Evolutionary conservation across 192 early-diverging fungal species (phyloP).

Genomic region (Chytriomyces confervae): DNA sequence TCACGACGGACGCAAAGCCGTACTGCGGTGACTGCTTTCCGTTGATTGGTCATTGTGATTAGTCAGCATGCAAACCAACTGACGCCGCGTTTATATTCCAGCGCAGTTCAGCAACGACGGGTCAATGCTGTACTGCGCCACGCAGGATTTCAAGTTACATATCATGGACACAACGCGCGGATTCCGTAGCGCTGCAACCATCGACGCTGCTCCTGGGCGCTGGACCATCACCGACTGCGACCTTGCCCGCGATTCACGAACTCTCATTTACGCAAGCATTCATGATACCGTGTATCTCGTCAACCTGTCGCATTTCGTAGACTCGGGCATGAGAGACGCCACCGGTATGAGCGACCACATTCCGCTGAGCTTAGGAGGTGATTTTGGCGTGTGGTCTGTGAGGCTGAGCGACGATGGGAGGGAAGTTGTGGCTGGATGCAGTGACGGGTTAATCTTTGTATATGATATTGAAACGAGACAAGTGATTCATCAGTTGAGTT

Average conservation of each 20-base stretch:
- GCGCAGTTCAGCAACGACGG: background rate
- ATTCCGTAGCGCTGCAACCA: conserved; percentile 43
- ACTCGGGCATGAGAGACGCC: background rate
- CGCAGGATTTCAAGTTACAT: conserved; percentile 64
- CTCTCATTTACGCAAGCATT: conserved; percentile 68
- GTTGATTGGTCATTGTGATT: too few relatives aligned
- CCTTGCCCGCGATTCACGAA: conserved; percentile 35
- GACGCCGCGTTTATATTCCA: too few relatives aligned
- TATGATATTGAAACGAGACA: conserved; percentile 63
- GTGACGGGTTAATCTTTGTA: conserved; percentile 44
- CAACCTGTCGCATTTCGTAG: background rate
- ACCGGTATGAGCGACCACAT: background rate
- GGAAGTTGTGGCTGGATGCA: conserved; percentile 68
- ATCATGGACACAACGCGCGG: conserved; percentile 57
- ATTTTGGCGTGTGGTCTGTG: conserved; percentile 64
- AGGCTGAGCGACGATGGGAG: conserved; percentile 65
- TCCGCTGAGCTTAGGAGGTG: background rate
- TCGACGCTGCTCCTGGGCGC: conserved; percentile 54
- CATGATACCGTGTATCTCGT: conserved; percentile 62
- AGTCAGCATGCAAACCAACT: too few relatives aligned
- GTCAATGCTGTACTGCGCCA: conserved; percentile 59
- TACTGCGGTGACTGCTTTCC: too few relatives aligned
- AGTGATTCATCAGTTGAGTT: conserved; percentile 48
- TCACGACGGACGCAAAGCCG: too few relatives aligned
- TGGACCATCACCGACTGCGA: conserved; percentile 71